These are phyloP conservation scores for Suzukiozyma palmioleophila DNA, from an alignment of 1,139 yeast species.

Conservation along the genomic window DNA sequence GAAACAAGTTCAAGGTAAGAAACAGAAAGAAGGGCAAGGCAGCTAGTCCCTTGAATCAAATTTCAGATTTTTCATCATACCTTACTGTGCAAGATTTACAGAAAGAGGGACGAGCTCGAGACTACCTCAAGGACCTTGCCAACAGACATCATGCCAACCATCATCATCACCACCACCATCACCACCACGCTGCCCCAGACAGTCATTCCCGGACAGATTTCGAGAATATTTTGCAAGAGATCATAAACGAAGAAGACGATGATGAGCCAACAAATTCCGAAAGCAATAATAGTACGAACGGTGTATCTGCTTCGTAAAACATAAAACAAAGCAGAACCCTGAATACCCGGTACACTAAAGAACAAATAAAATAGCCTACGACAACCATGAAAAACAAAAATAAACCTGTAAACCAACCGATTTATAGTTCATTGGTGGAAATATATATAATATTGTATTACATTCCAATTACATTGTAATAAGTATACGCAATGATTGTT, in stretches of 20 bases:
- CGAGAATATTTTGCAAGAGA: constrained; percentile 13
- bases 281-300: not conserved
- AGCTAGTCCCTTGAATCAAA: constrained; percentile 41
- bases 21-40: constrained; percentile 18
- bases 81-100: constrained; percentile 41
- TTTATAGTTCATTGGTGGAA: too few species aligned
- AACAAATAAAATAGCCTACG: too few species aligned
- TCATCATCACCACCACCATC: constrained; percentile 2
- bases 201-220: constrained; percentile 6
- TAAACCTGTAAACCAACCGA: too few species aligned
- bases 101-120: constrained; percentile 23
- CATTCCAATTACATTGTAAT: too few species aligned
- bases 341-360: too few species aligned
- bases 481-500: too few species aligned
- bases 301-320: too few species aligned
- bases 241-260: constrained; percentile 15
- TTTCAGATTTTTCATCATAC: constrained; percentile 35
- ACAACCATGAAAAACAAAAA: too few species aligned
- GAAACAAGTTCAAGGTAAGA: constrained; percentile 60
- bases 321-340: too few species aligned
- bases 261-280: constrained; percentile 1
- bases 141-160: constrained; percentile 6
- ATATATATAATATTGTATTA: too few species aligned
- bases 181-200: not conserved
- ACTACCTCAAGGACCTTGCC: constrained; percentile 9